Percentiles rank a stretch among this genome's conserved stretches.
These are phyloP conservation scores for Cutaneotrichosporon mucoides DNA, from an alignment of 1,284 basidiomycete species.

Conservation along the genomic window DNA sequence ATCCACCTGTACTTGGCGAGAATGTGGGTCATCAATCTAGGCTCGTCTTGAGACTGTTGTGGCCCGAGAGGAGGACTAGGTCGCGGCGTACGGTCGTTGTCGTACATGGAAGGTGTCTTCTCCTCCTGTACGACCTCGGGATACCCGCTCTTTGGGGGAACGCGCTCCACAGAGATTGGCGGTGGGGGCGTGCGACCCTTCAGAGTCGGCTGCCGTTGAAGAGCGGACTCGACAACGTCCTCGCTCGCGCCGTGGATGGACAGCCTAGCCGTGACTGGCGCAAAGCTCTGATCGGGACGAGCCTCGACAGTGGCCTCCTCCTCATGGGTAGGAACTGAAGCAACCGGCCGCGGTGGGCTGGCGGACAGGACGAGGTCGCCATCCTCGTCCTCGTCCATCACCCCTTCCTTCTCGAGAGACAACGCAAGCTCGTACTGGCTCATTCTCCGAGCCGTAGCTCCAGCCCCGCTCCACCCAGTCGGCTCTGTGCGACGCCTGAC, in stretches of 20 bases:
- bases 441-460: background rate
- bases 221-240: background rate
- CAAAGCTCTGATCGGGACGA: background rate
- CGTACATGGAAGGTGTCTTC: background rate
- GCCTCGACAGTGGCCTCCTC: background rate
- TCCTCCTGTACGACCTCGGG: background rate
- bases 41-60: background rate
- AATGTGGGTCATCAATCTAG: constrained; percentile 1
- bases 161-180: background rate
- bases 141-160: background rate
- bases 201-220: background rate
- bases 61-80: background rate
- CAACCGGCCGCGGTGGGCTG: background rate
- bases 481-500: background rate
- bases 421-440: background rate
- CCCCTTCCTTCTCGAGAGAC: background rate
- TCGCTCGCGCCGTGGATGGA: background rate
- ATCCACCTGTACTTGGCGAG: background rate
- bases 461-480: constrained; percentile 3
- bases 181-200: background rate
- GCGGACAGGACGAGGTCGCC: background rate
- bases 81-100: background rate
- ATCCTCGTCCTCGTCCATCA: background rate
- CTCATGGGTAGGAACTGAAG: background rate
- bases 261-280: background rate